Conservation (phyloP, 805 yeast species). For the Candida gorgasii region DNA sequence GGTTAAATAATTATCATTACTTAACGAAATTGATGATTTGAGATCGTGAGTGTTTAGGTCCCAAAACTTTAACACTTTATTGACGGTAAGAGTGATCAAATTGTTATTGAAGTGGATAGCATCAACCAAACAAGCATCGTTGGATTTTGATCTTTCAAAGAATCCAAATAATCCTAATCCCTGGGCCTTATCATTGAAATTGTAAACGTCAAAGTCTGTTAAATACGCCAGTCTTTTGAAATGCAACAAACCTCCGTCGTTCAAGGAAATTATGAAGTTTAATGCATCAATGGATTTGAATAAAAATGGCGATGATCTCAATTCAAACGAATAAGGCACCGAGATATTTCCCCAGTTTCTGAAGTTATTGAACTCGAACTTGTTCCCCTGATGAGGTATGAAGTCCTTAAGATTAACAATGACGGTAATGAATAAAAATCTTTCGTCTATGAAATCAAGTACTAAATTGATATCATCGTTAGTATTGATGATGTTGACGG, state of each 20-base stretch:
- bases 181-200: slow-evolving; percentile 52
- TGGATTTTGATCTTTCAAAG: slow-evolving; percentile 21
- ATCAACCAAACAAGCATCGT: slow-evolving; percentile 45
- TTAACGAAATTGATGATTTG: slow-evolving; percentile 21
- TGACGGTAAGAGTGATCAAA: slow-evolving; percentile 54
- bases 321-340: slow-evolving; percentile 60
- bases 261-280: slow-evolving; percentile 57
- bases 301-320: slow-evolving; percentile 33
- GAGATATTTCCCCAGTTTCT: slow-evolving; percentile 67
- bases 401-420: slow-evolving; percentile 47
- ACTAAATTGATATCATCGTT: slow-evolving; percentile 28
- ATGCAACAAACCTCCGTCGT: slow-evolving; percentile 77
- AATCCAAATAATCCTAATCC: slow-evolving; percentile 5
- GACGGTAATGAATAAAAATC: slow-evolving; percentile 54
- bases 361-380: slow-evolving; percentile 32
- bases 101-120: slow-evolving; percentile 35
- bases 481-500: slow-evolving; percentile 12
- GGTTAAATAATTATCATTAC: slow-evolving; percentile 6
- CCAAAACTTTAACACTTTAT: slow-evolving; percentile 62
- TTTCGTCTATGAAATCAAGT: slow-evolving; percentile 55
- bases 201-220: slow-evolving; percentile 39
- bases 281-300: slow-evolving; percentile 43
- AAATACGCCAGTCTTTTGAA: slow-evolving; percentile 44
- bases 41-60: slow-evolving; percentile 37
- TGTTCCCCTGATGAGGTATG: slow-evolving; percentile 19